Conservation (phyloP, 345 rosid species). For the Arabis alpina region DNA sequence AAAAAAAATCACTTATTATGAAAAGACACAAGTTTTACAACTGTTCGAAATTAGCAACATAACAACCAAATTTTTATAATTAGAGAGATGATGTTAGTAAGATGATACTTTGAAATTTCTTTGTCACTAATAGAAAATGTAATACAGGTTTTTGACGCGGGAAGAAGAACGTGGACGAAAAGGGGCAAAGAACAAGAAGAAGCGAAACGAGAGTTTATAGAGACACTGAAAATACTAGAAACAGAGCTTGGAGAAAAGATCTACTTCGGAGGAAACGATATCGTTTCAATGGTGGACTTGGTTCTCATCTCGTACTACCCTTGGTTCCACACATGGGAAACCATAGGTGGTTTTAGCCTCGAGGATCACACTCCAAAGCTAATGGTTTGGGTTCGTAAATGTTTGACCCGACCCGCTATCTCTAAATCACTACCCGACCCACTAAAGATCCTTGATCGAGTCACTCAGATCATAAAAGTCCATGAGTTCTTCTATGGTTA, state of each 20-base stretch:
- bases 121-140: background rate
- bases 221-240: constrained; percentile 37
- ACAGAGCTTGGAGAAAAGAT: constrained; percentile 39
- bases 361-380: constrained; percentile 41
- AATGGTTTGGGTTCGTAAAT: constrained; percentile 36
- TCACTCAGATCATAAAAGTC: constrained; percentile 37
- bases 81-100: too few species aligned
- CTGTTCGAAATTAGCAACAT: too few species aligned
- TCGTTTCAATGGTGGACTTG: constrained; percentile 39
- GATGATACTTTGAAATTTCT: too few species aligned
- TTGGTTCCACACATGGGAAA: constrained; percentile 45
- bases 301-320: constrained; percentile 44
- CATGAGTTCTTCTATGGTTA: constrained; percentile 44
- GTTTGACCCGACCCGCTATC: constrained; percentile 39
- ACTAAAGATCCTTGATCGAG: constrained; percentile 37
- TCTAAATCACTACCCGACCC: constrained; percentile 40
- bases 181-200: constrained; percentile 46
- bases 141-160: constrained; percentile 40
- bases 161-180: constrained; percentile 46
- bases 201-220: constrained; percentile 40
- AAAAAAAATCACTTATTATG: too few species aligned
- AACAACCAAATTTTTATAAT: too few species aligned
- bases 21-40: too few species aligned
- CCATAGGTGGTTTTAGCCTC: constrained; percentile 35
- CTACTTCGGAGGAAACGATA: constrained; percentile 44